These are phyloP conservation scores for Podila epicladia DNA, from an alignment of 192 early-diverging fungal genomes.

Conservation along the genomic window DNA sequence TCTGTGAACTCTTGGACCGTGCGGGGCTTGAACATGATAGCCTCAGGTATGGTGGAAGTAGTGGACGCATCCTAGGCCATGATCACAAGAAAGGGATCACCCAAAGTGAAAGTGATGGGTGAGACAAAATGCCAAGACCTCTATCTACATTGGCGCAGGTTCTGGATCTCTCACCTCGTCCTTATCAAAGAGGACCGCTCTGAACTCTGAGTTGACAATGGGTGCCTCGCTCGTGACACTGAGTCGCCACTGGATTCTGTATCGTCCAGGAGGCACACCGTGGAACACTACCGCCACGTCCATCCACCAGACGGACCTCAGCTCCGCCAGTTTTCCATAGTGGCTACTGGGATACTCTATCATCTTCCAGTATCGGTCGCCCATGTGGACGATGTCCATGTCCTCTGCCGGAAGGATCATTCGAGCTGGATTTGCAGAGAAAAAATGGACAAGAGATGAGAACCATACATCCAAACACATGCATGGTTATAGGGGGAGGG, in stretches of 20 bases:
- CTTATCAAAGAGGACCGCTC: conserved; percentile 24
- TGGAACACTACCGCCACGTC: conserved; percentile 11
- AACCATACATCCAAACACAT: background rate
- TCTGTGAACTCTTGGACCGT: conserved; percentile 31
- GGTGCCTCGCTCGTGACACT: conserved; percentile 37
- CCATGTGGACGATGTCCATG: conserved; percentile 35
- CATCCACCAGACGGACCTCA: conserved; percentile 50
- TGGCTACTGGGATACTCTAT: conserved; percentile 11
- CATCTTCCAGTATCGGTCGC: conserved; percentile 41
- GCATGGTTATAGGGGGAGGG: background rate
- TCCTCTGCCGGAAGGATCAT: conserved; percentile 23
- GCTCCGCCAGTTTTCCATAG: conserved; percentile 35
- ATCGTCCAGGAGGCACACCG: conserved; percentile 35
- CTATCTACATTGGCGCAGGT: background rate
- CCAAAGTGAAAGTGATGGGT: too few relatives aligned
- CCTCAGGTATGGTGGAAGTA: background rate
- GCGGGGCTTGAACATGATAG: conserved; percentile 22
- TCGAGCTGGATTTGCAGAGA: conserved; percentile 11
- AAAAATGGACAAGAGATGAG: background rate
- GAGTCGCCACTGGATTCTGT: conserved; percentile 47
- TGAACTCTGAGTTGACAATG: conserved; percentile 40
- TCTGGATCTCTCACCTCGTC: conserved; percentile 10
- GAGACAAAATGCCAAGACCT: background rate
- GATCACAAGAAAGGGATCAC: background rate
- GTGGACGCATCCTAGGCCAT: background rate